A percentile compares a stretch with the other conserved stretches of the same genome.
Conservation (phyloP, 768 basidiomycete species). For the Hypsizygus marmoreus region DNA sequence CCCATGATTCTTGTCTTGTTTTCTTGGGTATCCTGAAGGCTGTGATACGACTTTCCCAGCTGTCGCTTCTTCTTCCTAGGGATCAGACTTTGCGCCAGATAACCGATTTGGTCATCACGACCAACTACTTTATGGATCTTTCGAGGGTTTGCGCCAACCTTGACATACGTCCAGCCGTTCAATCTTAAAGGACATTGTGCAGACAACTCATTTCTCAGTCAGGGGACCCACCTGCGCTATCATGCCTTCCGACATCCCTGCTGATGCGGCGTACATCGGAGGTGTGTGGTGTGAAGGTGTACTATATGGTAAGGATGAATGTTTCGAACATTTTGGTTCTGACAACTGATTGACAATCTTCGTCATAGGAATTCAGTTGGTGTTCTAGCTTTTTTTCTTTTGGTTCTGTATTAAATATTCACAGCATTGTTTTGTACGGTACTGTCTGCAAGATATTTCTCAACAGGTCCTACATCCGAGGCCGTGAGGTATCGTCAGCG, state of each 20-base stretch:
- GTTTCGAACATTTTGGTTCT: background rate
- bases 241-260: conserved; percentile 28
- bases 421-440: conserved; percentile 25
- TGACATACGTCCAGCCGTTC: too few relatives aligned
- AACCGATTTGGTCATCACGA: too few relatives aligned
- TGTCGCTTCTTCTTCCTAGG: too few relatives aligned
- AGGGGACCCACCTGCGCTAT: too few relatives aligned
- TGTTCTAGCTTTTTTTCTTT: background rate
- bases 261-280: conserved; percentile 31
- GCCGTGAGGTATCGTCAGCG: conserved; percentile 22
- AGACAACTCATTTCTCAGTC: too few relatives aligned
- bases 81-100: too few relatives aligned
- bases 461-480: conserved; percentile 17
- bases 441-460: conserved; percentile 25
- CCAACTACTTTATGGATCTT: too few relatives aligned
- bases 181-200: too few relatives aligned
- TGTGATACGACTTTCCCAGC: too few relatives aligned
- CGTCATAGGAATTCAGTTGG: conserved; percentile 26
- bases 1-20: too few relatives aligned
- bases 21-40: too few relatives aligned
- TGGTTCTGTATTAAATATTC: background rate
- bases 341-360: background rate
- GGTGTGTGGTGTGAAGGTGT: conserved; percentile 32
- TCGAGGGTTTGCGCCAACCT: too few relatives aligned
- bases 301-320: conserved; percentile 23